Percentiles rank a stretch among this genome's conserved stretches.
Conservation (phyloP, 306 rosid genomes). For the Acacia acuminata region DNA sequence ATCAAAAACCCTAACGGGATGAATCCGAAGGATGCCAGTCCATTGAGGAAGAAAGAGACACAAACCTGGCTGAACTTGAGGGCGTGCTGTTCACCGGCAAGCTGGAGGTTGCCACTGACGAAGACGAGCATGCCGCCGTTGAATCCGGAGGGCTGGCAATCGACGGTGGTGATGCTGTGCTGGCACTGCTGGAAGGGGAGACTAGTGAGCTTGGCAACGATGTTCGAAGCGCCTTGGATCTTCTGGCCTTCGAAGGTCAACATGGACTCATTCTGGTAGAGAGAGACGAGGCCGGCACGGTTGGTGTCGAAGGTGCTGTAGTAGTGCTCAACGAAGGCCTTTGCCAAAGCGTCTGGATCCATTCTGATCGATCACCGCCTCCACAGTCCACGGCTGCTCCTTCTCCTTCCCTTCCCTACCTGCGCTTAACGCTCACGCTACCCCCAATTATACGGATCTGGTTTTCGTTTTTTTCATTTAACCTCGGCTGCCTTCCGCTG, state of each 20-base stretch:
- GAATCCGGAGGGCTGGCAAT: conserved; percentile 86
- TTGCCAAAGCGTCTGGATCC: conserved; percentile 88
- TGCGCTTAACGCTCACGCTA: conserved; percentile 33
- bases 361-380: conserved; percentile 30
- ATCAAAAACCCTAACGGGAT: neutral
- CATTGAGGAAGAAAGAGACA: neutral
- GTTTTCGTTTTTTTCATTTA: no score
- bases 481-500: no score
- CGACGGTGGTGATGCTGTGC: conserved; percentile 82
- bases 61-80: conserved; percentile 94
- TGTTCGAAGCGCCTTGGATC: conserved; percentile 73
- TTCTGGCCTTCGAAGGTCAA: conserved; percentile 92
- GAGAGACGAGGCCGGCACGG: conserved; percentile 46
- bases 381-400: neutral
- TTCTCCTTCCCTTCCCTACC: neutral
- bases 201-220: conserved; percentile 73
- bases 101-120: conserved; percentile 91
- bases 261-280: conserved; percentile 85
- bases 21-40: neutral
- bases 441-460: neutral
- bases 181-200: conserved; percentile 96
- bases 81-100: conserved; percentile 88
- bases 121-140: conserved; percentile 86
- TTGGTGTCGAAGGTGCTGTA: conserved; percentile 75
- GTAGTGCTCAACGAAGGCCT: conserved; percentile 91